Evolutionary conservation across 768 basidiomycete species (phyloP), one percentile per base, ranked within the genome.

Genomic region (Termitomyces sp.): DNA sequence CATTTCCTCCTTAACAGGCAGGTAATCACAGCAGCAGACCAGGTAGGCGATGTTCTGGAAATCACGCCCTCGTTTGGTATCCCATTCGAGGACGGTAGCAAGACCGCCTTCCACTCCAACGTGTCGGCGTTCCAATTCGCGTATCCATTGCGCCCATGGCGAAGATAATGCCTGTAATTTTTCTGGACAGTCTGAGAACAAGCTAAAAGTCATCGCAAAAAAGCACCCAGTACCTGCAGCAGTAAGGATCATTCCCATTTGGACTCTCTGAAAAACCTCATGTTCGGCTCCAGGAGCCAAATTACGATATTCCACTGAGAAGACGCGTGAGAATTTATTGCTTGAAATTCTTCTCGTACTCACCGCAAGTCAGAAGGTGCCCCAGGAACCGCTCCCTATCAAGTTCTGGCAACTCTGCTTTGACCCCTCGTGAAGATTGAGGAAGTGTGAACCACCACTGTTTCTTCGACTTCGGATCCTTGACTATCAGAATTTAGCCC

Each of bases 231-330:
- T 63, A 87, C 90, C 89, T 66, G 90, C 87, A 21, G 85, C 80
- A 8, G 87, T 86, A 46, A 94, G 75, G 16, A 82, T 75, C 73
- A 90, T 83, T 53, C 91, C 91, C 40, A 93, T 69, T 62, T 94
- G 92, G 16, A 94, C 91, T 27, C 92, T 77, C 62, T 90, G 87
- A 65, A 90, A 91, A 21, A 92, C 85, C 53, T 93, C 91, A 48
- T 90, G 82, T 68, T 93, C 90, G 4, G 77, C 72, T 5, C 76
- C 74, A 12, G 81, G 75, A 2, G 77, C 68, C 1, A 93, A 71
- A 29, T 74, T 67, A 35, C 74, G 69, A 62, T 92, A 93, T 69
- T 91, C 88, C 47, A 90, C 90, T 92, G 53, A 21, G 11, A 8
- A 44, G 2, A 31, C 19, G 17, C 11, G 35, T 59, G 27, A 54